A percentile compares a stretch with the other conserved stretches of the same genome.
Evolutionary conservation across 306 rosid genomes (phyloP).

Genomic region (Cicer yamashitae): DNA sequence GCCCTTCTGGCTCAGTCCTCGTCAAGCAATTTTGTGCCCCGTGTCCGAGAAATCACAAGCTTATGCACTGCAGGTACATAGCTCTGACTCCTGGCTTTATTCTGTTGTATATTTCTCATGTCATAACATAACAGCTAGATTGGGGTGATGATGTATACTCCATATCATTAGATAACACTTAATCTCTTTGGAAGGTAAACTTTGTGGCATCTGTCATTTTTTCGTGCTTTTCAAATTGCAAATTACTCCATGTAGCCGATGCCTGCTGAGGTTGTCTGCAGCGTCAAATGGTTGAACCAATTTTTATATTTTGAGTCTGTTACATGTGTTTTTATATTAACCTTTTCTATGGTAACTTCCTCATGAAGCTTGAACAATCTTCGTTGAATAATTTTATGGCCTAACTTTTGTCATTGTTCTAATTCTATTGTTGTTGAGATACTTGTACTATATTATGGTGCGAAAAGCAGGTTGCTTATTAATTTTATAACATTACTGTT

Average conservation of each 20-base stretch:
- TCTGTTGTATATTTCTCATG: background rate
- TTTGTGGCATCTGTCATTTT: conserved; percentile 9
- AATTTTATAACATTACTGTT: conserved; percentile 14
- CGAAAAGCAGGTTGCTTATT: conserved; percentile 20
- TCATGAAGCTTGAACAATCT: conserved; percentile 1
- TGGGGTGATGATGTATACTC: conserved; percentile 58
- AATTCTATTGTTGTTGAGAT: conserved; percentile 6
- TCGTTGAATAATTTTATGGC: conserved; percentile 21
- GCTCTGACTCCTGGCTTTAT: conserved; percentile 20
- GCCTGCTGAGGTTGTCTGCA: conserved; percentile 9
- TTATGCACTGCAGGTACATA: conserved; percentile 69
- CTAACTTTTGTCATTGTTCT: conserved; percentile 11
- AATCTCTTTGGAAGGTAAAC: background rate
- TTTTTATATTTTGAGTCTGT: conserved; percentile 19
- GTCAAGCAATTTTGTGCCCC: conserved; percentile 89
- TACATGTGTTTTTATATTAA: background rate
- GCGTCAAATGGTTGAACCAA: conserved; percentile 19
- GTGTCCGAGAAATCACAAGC: conserved; percentile 86
- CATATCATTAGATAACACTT: background rate
- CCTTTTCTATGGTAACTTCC: conserved; percentile 29
- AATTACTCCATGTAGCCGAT: conserved; percentile 3
- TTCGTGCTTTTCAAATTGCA: background rate
- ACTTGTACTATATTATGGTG: conserved; percentile 12
- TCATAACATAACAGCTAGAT: conserved; percentile 44
- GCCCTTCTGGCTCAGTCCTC: conserved; percentile 99